Evolutionary conservation across 2,329 filamentous ascomycete genomes (phyloP).

Genomic region (Daldinia sp.): DNA sequence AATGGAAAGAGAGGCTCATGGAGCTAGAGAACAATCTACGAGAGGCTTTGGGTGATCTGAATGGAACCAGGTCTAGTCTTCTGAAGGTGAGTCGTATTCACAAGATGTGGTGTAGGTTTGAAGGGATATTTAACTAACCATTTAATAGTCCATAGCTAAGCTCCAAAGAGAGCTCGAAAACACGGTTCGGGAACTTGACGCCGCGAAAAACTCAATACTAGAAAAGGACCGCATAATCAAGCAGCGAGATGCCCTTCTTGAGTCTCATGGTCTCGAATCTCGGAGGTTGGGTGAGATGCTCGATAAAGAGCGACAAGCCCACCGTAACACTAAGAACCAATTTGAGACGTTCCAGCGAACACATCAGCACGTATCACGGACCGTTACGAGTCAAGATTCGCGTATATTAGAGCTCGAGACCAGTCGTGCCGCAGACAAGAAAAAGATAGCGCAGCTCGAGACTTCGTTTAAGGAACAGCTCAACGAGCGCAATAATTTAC

Average conservation of each 20-base stretch:
- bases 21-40: conserved; percentile 90
- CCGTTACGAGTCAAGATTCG: conserved; percentile 83
- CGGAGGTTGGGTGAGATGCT: conserved; percentile 86
- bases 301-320: conserved; percentile 86
- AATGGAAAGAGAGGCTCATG: conserved; percentile 89
- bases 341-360: conserved; percentile 90
- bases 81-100: conserved; percentile 68
- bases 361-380: conserved; percentile 85
- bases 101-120: not conserved
- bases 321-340: conserved; percentile 85
- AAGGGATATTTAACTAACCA: conserved; percentile 27
- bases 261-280: conserved; percentile 86
- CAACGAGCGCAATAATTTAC: conserved; percentile 84
- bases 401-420: conserved; percentile 87
- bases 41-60: conserved; percentile 85
- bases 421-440: conserved; percentile 78
- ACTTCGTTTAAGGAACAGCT: conserved; percentile 85
- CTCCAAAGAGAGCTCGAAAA: conserved; percentile 88
- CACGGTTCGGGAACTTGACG: conserved; percentile 82
- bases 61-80: conserved; percentile 84
- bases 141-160: conserved; percentile 76
- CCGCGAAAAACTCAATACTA: conserved; percentile 76
- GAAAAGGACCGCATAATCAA: conserved; percentile 93
- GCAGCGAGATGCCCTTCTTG: conserved; percentile 86
- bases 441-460: conserved; percentile 79